Evolutionary conservation across 805 yeast species (phyloP), one percentile per base, ranked within the genome.

Genomic region (Blastobotrys terrestris): DNA sequence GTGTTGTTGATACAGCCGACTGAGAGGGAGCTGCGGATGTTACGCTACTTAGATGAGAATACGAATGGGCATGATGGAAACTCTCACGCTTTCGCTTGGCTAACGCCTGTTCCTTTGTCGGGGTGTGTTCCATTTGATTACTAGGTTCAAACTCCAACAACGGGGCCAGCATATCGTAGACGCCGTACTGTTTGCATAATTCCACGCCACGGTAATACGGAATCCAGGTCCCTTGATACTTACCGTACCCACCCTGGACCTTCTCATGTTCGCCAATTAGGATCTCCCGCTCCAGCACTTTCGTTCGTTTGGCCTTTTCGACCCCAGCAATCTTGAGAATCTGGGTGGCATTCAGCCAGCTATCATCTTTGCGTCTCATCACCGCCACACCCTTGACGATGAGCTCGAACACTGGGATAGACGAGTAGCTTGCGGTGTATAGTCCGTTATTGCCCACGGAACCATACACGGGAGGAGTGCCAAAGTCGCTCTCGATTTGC

Each of bases 201-300:
- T 77, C 75, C 11, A 77, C 72, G 0, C 84, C 85, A 35, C 80
- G 67, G 52, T 77, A 82, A 58, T 76, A 77, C 3, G 90, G 87
- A 43, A 83, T 73, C 88, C 90, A 84, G 11, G 85, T 84, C 7
- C 90, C 91, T 64, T 83, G 87, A 65, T 80, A 81, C 60, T 81
- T 80, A n/a, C 87, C 87, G 57, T 82, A 79, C 0, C 87, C 88
- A 39, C 87, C 87, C 65, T 83, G 86, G 21, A 83, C 83, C 60
- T 83, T 83, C 60, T 84, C 90, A 62, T 81, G 84, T 39, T 70
- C 72, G n/a, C 85, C 84, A 4, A 80, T 76, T 53, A 75, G 79
- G 43, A 82, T 81, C 58, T 83, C 87, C 57, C 75, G 75, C 56
- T 84, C 89, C 55, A 84, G 76, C 48, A 81, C 74, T 54, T 83